Percentiles rank a stretch among this genome's conserved stretches.
Evolutionary conservation across 75 land plant species (phyloP).

Genomic region (Adiantum capillusveneris): DNA sequence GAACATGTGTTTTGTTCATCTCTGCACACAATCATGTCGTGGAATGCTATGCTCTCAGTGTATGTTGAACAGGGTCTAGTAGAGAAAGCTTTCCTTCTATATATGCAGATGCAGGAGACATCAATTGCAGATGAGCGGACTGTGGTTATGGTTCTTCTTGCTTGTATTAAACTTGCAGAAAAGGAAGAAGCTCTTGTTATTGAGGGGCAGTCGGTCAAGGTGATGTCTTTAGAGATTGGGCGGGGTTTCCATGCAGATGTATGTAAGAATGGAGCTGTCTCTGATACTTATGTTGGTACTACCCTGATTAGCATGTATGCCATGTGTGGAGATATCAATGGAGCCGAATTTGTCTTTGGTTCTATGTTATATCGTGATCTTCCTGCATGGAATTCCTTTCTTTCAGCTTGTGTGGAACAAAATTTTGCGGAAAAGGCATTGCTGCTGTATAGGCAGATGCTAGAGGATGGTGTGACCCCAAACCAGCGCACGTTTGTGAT

Average conservation of each 20-base stretch:
- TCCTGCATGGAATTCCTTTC: not conserved
- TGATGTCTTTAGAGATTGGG: not conserved
- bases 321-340: not conserved
- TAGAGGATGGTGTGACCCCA: not conserved
- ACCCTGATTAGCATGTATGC: not conserved
- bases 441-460: not conserved
- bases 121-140: conserved; percentile 35
- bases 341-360: not conserved
- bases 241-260: not conserved
- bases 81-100: conserved; percentile 15
- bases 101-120: conserved; percentile 37
- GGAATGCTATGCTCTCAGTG: conserved; percentile 22
- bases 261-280: not conserved
- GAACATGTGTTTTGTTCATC: conserved; percentile 15
- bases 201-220: not conserved
- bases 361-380: not conserved
- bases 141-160: conserved; percentile 26
- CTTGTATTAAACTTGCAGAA: conserved; percentile 2
- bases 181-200: conserved; percentile 1
- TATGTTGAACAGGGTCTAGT: conserved; percentile 18
- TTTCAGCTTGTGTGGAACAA: conserved; percentile 5
- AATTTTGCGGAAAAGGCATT: not conserved
- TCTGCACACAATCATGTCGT: conserved; percentile 10
- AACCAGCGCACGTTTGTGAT: conserved; percentile 5
- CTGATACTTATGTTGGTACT: not conserved